phyloP scores from a whole-genome alignment of 352 stramenopile species.

The Pythium phragmiticola region DNA sequence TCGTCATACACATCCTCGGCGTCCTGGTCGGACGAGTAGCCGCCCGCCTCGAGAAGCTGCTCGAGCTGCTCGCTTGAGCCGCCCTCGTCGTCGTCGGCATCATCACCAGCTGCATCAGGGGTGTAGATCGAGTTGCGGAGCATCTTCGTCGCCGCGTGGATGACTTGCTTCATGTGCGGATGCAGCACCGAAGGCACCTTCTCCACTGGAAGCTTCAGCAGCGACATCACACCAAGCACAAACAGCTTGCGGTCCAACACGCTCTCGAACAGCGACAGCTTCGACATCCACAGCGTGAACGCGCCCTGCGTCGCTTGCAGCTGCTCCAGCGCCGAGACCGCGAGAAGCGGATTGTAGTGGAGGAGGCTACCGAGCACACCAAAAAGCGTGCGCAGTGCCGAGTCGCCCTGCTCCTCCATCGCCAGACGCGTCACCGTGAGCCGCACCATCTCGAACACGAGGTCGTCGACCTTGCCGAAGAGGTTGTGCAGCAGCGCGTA shows the following conservation, averaged over 20 bases:
- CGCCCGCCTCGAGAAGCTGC: constrained; percentile 89
- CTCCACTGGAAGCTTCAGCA: constrained; percentile 86
- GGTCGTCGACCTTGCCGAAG: constrained; percentile 79
- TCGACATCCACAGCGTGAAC: constrained; percentile 90
- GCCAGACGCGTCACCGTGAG: constrained; percentile 60
- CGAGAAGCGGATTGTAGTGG: constrained; percentile 93
- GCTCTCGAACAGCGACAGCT: constrained; percentile 80
- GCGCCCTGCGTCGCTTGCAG: constrained; percentile 87
- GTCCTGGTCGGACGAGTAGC: constrained; percentile 87
- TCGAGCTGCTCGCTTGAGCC: constrained; percentile 67
- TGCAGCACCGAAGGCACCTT: constrained; percentile 78
- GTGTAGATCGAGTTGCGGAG: constrained; percentile 68
- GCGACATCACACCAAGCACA: constrained; percentile 89
- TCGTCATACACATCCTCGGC: constrained; percentile 94
- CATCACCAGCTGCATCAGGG: constrained; percentile 50
- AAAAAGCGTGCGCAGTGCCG: constrained; percentile 81
- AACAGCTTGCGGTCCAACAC: constrained; percentile 92
- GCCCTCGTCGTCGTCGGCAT: constrained; percentile 51
- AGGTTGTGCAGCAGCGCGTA: constrained; percentile 86
- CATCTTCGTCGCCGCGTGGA: constrained; percentile 88
- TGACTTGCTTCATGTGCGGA: constrained; percentile 88
- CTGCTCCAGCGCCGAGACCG: constrained; percentile 86
- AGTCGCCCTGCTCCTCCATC: constrained; percentile 53
- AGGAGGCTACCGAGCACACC: constrained; percentile 90
- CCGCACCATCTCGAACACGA: constrained; percentile 69